Base-by-base conservation (phyloP, 164 flowering plant genomes). In the Buxus sempervirens region DNA sequence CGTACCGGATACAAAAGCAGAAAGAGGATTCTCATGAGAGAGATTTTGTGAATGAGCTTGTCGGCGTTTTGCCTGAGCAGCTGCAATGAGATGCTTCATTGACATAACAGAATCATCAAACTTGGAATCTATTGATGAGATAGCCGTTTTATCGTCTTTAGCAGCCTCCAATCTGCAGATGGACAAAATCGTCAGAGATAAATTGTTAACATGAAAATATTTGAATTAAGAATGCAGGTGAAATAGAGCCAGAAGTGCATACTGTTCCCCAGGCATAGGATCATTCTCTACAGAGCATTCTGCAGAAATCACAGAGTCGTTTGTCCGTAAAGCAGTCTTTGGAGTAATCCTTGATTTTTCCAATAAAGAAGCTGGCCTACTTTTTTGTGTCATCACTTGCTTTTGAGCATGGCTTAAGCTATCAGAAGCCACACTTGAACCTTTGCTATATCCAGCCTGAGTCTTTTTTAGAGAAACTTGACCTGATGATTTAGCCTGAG, bases 1-100 rank as follows among this genome's bases (percentile, higher is more conserved):
- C 64, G 73, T 68, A 49, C 64, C 54, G 6, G 84, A 66, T 23
- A 76, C 38, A 58, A 77, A 65, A 64, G 70, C 48, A 45, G 82
- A 32, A 73, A 64, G 32, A 57, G 66, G 42, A 75, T 66, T 75
- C 28, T 77, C 84, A 69, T 77, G 66, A 24, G 72, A 62, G 65
- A 76, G 16, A 67, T 75, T 79, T 59, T 83, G 90, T 13, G 80
- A 66, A 19, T 83, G 87, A 66, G 97, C 84, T 63, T 84, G 84
- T 73, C 59, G 82, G 72, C 97, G 84, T 78, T 89, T 95, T 28
- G 97, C 98, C 75, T 89, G 98, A 71, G 99, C 99, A 73, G 85
- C 96, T 49, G 98, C 98, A 80, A 95, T 95, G 21, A 94, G 97
- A 80, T 88, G 80, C 76, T 75, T 91, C 89, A 94, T 89, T 51